A percentile compares a stretch with the other conserved stretches of the same genome.
These are phyloP conservation scores for Ziziphus jujuba DNA, from an alignment of 306 rosid species.

Conservation along the genomic window DNA sequence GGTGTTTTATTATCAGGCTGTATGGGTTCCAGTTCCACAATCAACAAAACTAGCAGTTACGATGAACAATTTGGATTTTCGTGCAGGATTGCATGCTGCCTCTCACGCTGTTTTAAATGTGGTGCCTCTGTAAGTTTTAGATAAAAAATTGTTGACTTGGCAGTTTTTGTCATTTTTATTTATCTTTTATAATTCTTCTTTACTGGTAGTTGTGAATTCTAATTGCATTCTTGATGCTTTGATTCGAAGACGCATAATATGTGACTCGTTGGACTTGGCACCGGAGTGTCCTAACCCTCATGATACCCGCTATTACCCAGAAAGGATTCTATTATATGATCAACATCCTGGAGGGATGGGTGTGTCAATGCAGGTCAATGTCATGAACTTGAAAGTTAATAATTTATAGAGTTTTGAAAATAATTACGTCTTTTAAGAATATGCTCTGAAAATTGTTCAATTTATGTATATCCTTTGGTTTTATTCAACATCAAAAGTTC, in stretches of 20 bases:
- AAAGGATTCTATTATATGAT: constrained; percentile 86
- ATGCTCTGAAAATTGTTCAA: no score
- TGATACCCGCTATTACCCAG: constrained; percentile 71
- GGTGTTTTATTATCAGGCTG: constrained; percentile 62
- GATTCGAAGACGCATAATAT: constrained; percentile 61
- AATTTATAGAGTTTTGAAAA: not conserved
- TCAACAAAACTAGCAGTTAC: constrained; percentile 58
- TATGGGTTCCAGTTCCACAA: constrained; percentile 83
- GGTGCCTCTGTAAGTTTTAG: constrained; percentile 84
- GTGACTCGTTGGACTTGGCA: constrained; percentile 83
- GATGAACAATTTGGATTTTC: constrained; percentile 59
- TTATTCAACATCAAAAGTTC: no score
- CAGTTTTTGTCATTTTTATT: constrained; percentile 14
- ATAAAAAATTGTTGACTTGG: not conserved
- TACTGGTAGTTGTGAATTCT: constrained; percentile 18
- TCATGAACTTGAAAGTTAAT: constrained; percentile 4
- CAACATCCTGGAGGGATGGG: constrained; percentile 88
- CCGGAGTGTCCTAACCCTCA: constrained; percentile 86
- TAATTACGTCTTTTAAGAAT: not conserved
- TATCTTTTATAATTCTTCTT: not conserved
- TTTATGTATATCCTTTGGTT: no score
- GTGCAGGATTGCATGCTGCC: constrained; percentile 97
- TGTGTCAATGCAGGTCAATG: constrained; percentile 65
- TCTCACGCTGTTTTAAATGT: constrained; percentile 87
- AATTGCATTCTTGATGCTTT: constrained; percentile 22